Conservation (phyloP, 305 asterid species). For the Salvia sclarea region DNA sequence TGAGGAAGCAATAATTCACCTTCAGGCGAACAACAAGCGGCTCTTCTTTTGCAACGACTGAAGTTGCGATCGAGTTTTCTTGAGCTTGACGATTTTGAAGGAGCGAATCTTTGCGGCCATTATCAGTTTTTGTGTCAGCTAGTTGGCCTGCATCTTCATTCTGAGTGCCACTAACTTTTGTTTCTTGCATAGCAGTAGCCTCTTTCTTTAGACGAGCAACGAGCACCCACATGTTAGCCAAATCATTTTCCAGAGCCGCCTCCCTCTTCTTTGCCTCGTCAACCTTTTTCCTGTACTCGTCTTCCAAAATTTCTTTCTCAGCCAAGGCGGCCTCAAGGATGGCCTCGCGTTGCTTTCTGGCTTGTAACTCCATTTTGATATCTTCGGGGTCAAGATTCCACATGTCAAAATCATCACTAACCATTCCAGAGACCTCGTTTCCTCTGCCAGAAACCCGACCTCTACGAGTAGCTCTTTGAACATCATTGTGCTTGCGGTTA, state of each 20-base stretch:
- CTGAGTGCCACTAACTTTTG: conserved; percentile 44
- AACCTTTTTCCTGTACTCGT: conserved; percentile 71
- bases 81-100: conserved; percentile 39
- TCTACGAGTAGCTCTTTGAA: conserved; percentile 53
- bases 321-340: conserved; percentile 85
- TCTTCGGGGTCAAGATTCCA: conserved; percentile 86
- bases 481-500: conserved; percentile 61
- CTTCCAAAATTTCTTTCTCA: conserved; percentile 81
- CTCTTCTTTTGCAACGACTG: conserved; percentile 64
- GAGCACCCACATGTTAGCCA: conserved; percentile 99
- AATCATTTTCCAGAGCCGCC: conserved; percentile 85
- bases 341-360: conserved; percentile 83
- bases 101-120: conserved; percentile 40
- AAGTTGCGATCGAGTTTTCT: conserved; percentile 42
- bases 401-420: conserved; percentile 63
- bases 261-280: conserved; percentile 92
- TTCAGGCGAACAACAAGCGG: conserved; percentile 87
- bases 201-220: conserved; percentile 96
- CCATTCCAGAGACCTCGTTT: conserved; percentile 56
- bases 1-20: conserved; percentile 44
- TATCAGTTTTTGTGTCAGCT: conserved; percentile 45
- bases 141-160: conserved; percentile 38
- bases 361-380: conserved; percentile 81
- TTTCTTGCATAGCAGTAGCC: conserved; percentile 47
- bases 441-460: conserved; percentile 58